Conservation (phyloP, 805 yeast genomes). For the Kodamaea restingae region DNA sequence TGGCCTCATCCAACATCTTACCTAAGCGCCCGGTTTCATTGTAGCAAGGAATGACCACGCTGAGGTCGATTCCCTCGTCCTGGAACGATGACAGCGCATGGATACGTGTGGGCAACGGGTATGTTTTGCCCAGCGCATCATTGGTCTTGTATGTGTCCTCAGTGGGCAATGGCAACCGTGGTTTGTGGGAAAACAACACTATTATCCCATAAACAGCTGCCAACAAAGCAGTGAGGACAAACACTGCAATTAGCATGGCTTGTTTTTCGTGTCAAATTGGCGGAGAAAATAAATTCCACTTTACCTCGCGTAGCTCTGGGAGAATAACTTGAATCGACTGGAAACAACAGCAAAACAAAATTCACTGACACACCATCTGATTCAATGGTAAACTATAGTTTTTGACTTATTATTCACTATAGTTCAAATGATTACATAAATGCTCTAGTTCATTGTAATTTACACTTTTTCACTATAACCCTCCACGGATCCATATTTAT, state of each 20-base stretch:
- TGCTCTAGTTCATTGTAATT: too few relatives aligned
- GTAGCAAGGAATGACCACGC: slow-evolving; percentile 90
- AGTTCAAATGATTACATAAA: too few relatives aligned
- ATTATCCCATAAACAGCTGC: slow-evolving; percentile 36
- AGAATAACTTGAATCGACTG: too few relatives aligned
- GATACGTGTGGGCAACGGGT: slow-evolving; percentile 33
- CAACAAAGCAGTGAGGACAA: slow-evolving; percentile 11
- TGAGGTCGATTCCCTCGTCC: slow-evolving; percentile 47
- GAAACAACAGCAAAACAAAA: too few relatives aligned
- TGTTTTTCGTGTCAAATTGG: slow-evolving; percentile 5
- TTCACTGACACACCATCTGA: too few relatives aligned
- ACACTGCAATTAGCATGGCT: slow-evolving; percentile 2
- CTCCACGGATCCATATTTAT: too few relatives aligned
- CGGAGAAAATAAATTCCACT: not conserved
- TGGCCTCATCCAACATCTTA: slow-evolving; percentile 66
- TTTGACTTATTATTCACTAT: too few relatives aligned
- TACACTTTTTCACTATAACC: not conserved
- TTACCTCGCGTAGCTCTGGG: not conserved
- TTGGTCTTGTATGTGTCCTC: slow-evolving; percentile 55
- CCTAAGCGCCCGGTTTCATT: slow-evolving; percentile 77
- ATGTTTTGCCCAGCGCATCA: slow-evolving; percentile 26
- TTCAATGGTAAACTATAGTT: too few relatives aligned
- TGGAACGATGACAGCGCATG: slow-evolving; percentile 14
- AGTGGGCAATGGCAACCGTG: slow-evolving; percentile 49
- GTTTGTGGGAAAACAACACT: slow-evolving; percentile 55